These are phyloP conservation scores for Phytophthora uliginosa DNA, from an alignment of 352 stramenopile genomes.

Conservation along the genomic window DNA sequence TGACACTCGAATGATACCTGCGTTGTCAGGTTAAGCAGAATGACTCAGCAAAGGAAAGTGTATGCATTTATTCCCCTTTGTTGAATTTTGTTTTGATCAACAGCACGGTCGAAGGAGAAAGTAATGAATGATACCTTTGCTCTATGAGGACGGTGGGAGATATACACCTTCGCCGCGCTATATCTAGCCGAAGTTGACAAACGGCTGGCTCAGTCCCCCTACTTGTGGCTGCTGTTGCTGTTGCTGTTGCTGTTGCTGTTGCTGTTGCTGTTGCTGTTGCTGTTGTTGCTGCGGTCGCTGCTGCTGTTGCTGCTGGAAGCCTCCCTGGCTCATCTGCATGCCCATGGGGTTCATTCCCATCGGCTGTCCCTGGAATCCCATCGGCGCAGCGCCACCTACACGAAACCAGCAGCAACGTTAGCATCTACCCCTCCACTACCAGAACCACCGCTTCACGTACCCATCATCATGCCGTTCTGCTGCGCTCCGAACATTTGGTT, in stretches of 20 bases:
- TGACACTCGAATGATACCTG: too few relatives aligned
- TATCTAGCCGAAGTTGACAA: conserved; percentile 74
- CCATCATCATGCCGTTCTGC: conserved; percentile 68
- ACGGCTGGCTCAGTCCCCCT: conserved; percentile 77
- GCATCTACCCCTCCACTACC: not conserved
- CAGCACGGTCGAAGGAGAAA: conserved; percentile 9
- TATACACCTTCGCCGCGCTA: conserved; percentile 44
- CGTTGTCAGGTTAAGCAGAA: too few relatives aligned
- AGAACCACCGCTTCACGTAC: conserved; percentile 35
- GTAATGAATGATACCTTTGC: conserved; percentile 16
- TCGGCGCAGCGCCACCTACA: conserved; percentile 45
- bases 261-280: conserved; percentile 30
- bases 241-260: conserved; percentile 35
- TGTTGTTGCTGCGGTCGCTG: conserved; percentile 33
- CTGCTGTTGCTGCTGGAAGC: conserved; percentile 56
- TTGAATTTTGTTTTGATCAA: conserved; percentile 13
- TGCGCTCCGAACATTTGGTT: conserved; percentile 60
- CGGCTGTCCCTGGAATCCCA: conserved; percentile 60
- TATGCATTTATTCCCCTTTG: conserved; percentile 32
- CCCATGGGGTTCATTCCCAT: conserved; percentile 77
- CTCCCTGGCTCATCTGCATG: conserved; percentile 69
- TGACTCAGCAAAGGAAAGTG: conserved; percentile 18
- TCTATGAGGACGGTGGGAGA: conserved; percentile 36
- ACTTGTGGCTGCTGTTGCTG: conserved; percentile 53
- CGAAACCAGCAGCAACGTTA: not conserved